Evolutionary conservation across 2,329 filamentous ascomycete genomes (phyloP), one percentile per base, ranked within the genome.

Genomic region (Diaporthe ampelina): DNA sequence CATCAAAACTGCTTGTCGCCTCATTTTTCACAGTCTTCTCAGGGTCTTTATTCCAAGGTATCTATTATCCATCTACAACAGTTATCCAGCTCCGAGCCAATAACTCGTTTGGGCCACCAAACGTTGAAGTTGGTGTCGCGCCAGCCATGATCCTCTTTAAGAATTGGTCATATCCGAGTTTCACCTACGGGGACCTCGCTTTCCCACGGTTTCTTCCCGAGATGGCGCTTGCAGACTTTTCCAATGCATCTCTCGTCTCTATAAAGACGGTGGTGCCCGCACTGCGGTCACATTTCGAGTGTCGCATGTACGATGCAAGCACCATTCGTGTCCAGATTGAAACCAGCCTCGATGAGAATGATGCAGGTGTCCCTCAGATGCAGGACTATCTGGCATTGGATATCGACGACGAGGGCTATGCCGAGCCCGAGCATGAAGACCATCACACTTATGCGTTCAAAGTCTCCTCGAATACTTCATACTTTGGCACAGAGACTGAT

Each of bases 81-180:
- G 10, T 32, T 35, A 9, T 6, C 7, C 78, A 75, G 1, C 63
- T 80, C 69, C 83, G 84, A 50, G 77, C 77, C 48, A 81, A 81
- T 57, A 79, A 76, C 11, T 75, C 56, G 73, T 2, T 56, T 69
- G 19, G 24, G 26, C n/a, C 10, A 1, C 10, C 24, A 54, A 15
- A n/a, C 43, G 1, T 58, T 37, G 21, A 45, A 17, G 56, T 68
- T 4, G 24, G 45, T 21, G 52, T 76, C 1, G 76, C 73, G 15
- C 67, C 78, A 0, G 82, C 83, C 0, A 75, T 85, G 4, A 81
- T 85, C 4, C 79, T 85, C 1, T 76, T 79, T 0, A 80, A 78
- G 4, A 82, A 84, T 56, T 75, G 83, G 0, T 79, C 81, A 0
- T 85, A 82, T 29, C 83, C 84, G 0, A 63, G 70, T 0, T 85